phyloP scores from a whole-genome alignment of 2,329 filamentous ascomycete genomes.

The Penicillium sp. region DNA sequence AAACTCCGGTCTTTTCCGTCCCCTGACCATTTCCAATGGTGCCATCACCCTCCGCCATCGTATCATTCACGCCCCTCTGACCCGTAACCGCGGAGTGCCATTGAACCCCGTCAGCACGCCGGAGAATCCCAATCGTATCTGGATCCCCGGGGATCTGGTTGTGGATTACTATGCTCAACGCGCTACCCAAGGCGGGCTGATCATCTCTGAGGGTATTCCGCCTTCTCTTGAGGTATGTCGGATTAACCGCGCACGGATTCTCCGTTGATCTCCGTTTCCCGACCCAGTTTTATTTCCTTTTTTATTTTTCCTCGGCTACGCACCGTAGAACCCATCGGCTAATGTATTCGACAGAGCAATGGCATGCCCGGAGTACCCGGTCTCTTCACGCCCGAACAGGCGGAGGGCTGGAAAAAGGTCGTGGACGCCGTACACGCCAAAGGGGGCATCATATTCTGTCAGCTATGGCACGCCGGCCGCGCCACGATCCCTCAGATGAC shows the following conservation, averaged over 20 bases:
- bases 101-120: conserved; percentile 42
- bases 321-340: neutral
- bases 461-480: conserved; percentile 49
- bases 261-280: neutral
- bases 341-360: conserved; percentile 29
- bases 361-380: conserved; percentile 39
- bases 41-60: conserved; percentile 52
- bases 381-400: conserved; percentile 41
- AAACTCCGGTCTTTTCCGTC: conserved; percentile 44
- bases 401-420: conserved; percentile 51
- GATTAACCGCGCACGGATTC: neutral
- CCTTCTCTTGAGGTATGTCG: conserved; percentile 38
- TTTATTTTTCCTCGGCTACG: conserved; percentile 5
- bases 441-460: conserved; percentile 48
- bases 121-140: conserved; percentile 51
- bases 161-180: conserved; percentile 44
- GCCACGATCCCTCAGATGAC: conserved; percentile 44
- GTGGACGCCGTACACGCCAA: conserved; percentile 53
- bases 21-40: conserved; percentile 48
- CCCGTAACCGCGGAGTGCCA: conserved; percentile 53
- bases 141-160: conserved; percentile 46
- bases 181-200: conserved; percentile 35
- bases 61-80: conserved; percentile 53
- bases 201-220: conserved; percentile 40
- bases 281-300: conserved; percentile 14